Evolutionary conservation across 83 land plant genomes (phyloP).

Genomic region (Picea abies): DNA sequence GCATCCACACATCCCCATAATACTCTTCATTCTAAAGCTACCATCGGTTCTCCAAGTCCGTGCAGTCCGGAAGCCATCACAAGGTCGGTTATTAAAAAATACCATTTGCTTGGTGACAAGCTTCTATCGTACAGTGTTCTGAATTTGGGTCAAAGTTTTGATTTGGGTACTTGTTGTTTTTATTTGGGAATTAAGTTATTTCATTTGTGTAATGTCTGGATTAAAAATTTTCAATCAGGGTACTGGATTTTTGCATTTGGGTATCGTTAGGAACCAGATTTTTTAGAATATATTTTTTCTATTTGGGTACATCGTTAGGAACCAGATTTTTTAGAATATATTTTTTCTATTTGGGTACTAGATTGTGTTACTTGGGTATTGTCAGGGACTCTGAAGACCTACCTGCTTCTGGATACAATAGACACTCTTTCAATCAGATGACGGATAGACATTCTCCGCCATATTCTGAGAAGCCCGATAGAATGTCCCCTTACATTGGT

Average conservation of each 20-base stretch:
- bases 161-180: neutral
- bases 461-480: neutral
- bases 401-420: constrained; percentile 5
- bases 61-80: neutral
- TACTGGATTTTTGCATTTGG: neutral
- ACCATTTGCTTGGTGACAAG: neutral
- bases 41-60: neutral
- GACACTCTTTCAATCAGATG: neutral
- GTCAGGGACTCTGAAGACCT: neutral
- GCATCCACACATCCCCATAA: neutral
- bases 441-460: neutral
- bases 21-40: neutral
- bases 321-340: neutral
- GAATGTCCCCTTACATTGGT: neutral
- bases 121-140: neutral
- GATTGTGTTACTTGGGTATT: neutral
- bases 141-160: neutral
- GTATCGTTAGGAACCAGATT: neutral
- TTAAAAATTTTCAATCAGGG: neutral
- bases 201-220: neutral
- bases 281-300: neutral
- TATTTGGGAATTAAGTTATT: neutral
- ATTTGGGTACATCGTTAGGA: too few relatives aligned
- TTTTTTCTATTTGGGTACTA: too few relatives aligned
- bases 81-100: neutral